phyloP scores from a whole-genome alignment of 768 basidiomycete species.

The Strobilomyces echinocephalus region DNA sequence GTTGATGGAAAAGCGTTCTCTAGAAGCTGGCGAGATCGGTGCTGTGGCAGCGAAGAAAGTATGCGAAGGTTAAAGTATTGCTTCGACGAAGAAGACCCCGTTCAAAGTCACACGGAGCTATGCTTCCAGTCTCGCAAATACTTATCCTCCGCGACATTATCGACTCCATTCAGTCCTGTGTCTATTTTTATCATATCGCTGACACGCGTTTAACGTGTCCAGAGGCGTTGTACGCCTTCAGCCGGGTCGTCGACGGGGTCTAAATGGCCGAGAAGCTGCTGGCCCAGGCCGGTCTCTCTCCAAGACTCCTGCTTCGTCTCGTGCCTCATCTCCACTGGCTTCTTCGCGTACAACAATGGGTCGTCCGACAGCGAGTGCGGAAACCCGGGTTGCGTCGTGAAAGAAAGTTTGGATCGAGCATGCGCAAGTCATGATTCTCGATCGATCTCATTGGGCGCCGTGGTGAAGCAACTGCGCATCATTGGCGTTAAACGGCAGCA shows the following conservation, averaged over 20 bases:
- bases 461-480: constrained; percentile 72
- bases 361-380: constrained; percentile 45
- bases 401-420: constrained; percentile 87
- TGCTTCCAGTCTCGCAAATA: constrained; percentile 80
- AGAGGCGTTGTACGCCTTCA: constrained; percentile 82
- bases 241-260: constrained; percentile 55
- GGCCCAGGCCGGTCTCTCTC: constrained; percentile 30
- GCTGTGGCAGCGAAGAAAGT: constrained; percentile 85
- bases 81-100: no score
- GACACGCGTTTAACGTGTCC: constrained; percentile 63
- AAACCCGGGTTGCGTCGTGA: no score
- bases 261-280: constrained; percentile 31
- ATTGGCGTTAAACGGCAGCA: constrained; percentile 67
- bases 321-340: constrained; percentile 30
- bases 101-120: no score
- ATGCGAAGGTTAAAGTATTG: constrained; percentile 84
- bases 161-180: constrained; percentile 50
- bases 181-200: constrained; percentile 40
- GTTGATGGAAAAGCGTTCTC: constrained; percentile 76
- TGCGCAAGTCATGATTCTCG: constrained; percentile 46
- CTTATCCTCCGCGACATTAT: constrained; percentile 80
- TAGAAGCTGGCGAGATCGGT: constrained; percentile 84
- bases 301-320: constrained; percentile 31
- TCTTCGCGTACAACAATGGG: constrained; percentile 19
- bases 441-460: background rate